Percentiles rank a stretch among this genome's conserved stretches.
phyloP scores from a whole-genome alignment of 176 grass and related monocot genomes.

The Carex parvula region DNA sequence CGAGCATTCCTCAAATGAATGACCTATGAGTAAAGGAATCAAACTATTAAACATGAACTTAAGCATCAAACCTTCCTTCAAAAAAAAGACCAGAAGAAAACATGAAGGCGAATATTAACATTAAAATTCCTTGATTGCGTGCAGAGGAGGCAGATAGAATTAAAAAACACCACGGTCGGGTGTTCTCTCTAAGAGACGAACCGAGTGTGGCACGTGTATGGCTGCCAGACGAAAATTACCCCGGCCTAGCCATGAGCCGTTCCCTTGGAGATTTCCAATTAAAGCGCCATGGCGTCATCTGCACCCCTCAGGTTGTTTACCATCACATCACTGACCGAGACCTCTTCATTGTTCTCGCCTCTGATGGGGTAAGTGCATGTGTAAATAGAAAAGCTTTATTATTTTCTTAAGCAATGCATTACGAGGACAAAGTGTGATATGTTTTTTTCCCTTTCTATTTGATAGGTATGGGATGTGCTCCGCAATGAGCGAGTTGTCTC shows the following conservation, averaged over 20 bases:
- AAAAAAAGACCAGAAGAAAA: neutral
- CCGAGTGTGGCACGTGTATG: conserved; percentile 59
- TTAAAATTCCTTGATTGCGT: neutral
- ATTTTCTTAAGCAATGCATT: neutral
- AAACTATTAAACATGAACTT: neutral
- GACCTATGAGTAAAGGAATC: neutral
- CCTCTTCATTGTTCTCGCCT: conserved; percentile 67
- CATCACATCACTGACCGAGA: conserved; percentile 42
- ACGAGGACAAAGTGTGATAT: neutral
- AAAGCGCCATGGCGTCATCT: conserved; percentile 68
- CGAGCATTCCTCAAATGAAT: neutral
- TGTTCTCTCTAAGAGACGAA: conserved; percentile 70
- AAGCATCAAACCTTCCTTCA: neutral
- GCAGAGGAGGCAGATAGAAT: conserved; percentile 86
- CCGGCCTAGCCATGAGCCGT: conserved; percentile 79
- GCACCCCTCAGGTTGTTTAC: conserved; percentile 53
- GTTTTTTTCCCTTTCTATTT: neutral
- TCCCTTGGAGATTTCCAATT: conserved; percentile 68
- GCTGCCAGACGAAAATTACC: conserved; percentile 62
- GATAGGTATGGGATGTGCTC: conserved; percentile 80
- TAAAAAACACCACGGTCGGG: conserved; percentile 51
- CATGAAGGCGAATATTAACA: neutral
- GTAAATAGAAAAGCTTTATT: neutral
- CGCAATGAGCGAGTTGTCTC: conserved; percentile 84
- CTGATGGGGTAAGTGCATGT: conserved; percentile 61